A percentile compares a stretch with the other conserved stretches of the same genome.
phyloP scores from a whole-genome alignment of 441 rosid genomes.

The Syzygium malaccense region DNA sequence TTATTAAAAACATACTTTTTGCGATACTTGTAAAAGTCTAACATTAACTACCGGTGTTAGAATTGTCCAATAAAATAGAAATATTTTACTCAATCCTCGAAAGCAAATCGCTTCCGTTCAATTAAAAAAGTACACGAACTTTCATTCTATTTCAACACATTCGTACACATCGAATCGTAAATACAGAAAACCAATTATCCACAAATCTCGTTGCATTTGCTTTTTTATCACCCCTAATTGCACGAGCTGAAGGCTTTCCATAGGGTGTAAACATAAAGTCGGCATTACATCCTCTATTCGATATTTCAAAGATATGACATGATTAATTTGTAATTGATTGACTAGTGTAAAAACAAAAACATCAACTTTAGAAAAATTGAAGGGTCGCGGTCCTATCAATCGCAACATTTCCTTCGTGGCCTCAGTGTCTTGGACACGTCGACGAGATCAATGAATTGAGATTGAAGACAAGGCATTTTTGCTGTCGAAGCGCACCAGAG shows the following conservation, averaged over 20 bases:
- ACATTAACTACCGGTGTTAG: background rate
- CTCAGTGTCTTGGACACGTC: background rate
- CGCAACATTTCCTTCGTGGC: background rate
- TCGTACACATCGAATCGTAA: background rate
- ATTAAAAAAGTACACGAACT: background rate
- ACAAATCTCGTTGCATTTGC: background rate
- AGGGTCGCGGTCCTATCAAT: background rate
- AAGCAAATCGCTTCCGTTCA: background rate
- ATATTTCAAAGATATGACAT: background rate
- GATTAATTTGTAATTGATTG: background rate
- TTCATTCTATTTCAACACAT: background rate
- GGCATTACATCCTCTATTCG: too few species aligned
- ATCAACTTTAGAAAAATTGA: background rate
- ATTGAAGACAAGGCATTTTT: background rate
- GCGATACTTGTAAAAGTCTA: background rate
- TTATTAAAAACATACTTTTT: background rate
- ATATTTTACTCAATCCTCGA: background rate
- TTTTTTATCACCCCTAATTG: background rate
- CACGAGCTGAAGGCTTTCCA: background rate
- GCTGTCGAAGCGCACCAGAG: background rate
- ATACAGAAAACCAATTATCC: background rate
- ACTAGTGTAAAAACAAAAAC: background rate
- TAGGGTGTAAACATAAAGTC: background rate
- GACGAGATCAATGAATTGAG: background rate
- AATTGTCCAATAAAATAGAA: background rate